Percentiles rank a stretch among this genome's conserved stretches.
Conservation (phyloP, 1,284 basidiomycete genomes). For the Heterobasidion annosum region DNA sequence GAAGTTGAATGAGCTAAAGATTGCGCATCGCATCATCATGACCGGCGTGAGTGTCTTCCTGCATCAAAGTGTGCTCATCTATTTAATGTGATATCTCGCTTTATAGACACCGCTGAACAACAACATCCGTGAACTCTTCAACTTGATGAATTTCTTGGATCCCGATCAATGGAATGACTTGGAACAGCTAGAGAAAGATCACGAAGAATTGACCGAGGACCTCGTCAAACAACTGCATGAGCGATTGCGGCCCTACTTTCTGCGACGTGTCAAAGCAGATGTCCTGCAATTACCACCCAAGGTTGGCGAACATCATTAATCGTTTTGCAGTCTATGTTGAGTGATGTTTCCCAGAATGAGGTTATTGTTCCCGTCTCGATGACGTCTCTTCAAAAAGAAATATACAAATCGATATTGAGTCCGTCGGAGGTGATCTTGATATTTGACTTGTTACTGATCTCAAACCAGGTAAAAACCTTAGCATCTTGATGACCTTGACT, state of each 20-base stretch:
- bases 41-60: constrained; percentile 54
- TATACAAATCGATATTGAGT: constrained; percentile 83
- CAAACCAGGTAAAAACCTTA: constrained; percentile 54
- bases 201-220: constrained; percentile 71
- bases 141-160: constrained; percentile 91
- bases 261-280: constrained; percentile 88
- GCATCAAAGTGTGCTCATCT: neutral
- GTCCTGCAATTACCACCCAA: constrained; percentile 90
- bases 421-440: constrained; percentile 11
- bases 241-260: constrained; percentile 81
- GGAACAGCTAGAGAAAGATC: constrained; percentile 51
- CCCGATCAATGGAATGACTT: constrained; percentile 69
- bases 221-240: constrained; percentile 73
- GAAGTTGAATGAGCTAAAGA: constrained; percentile 73
- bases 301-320: constrained; percentile 30
- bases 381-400: constrained; percentile 80
- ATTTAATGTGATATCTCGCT: no score
- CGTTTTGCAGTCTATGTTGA: neutral
- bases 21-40: constrained; percentile 81
- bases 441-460: neutral
- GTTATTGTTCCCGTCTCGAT: constrained; percentile 91
- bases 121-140: constrained; percentile 92
- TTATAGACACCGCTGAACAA: constrained; percentile 89
- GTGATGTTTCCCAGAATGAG: constrained; percentile 49
- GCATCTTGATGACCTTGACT: constrained; percentile 52